Percentiles rank a stretch among this genome's conserved stretches.
phyloP scores from a whole-genome alignment of 805 yeast genomes.

The Pichia scutulata region DNA sequence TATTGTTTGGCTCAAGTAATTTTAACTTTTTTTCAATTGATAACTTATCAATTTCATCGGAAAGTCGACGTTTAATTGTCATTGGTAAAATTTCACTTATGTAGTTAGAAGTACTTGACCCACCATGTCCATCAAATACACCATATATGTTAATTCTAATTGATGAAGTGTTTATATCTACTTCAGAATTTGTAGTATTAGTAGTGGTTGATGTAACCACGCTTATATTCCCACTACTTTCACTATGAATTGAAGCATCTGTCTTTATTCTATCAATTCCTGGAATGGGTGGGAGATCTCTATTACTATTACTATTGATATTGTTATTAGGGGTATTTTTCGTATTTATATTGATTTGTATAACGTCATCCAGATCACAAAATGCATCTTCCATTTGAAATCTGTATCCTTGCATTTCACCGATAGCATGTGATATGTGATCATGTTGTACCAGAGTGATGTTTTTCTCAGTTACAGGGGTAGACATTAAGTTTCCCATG shows the following conservation, averaged over 20 bases:
- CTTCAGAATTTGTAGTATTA: background rate
- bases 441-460: constrained; percentile 40
- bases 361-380: constrained; percentile 33
- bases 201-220: background rate
- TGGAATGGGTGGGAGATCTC: background rate
- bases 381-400: constrained; percentile 73
- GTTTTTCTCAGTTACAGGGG: constrained; percentile 63
- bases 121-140: constrained; percentile 82
- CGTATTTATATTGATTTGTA: constrained; percentile 3
- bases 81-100: constrained; percentile 36
- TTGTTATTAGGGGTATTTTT: background rate
- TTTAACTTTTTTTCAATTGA: constrained; percentile 13
- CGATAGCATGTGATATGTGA: constrained; percentile 51
- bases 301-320: background rate
- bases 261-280: background rate
- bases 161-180: background rate
- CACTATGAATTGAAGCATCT: background rate
- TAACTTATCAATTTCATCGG: constrained; percentile 12
- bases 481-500: constrained; percentile 73
- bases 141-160: constrained; percentile 43
- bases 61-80: constrained; percentile 16
- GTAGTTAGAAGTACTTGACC: constrained; percentile 50
- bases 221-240: background rate
- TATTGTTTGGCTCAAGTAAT: constrained; percentile 12
- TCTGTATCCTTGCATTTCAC: constrained; percentile 75